A percentile compares a stretch with the other conserved stretches of the same genome.
Evolutionary conservation across 192 early-diverging fungal species (phyloP).

Genomic region (Rhizophlyctis rosea): DNA sequence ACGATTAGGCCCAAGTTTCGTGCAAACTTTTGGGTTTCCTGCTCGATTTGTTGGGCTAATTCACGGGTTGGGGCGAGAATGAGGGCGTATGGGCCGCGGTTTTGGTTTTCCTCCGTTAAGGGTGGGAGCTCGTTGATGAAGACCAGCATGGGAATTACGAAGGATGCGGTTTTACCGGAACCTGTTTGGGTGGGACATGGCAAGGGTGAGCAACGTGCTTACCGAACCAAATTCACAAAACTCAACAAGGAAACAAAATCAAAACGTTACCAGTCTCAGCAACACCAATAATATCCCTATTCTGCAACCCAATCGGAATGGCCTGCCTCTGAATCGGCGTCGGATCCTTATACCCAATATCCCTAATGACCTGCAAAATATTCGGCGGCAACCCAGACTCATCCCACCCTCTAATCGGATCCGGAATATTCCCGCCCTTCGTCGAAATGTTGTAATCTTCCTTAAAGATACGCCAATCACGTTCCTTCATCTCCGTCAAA

Average conservation of each 20-base stretch:
- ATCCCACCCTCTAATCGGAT: slow-evolving; percentile 83
- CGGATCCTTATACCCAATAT: slow-evolving; percentile 89
- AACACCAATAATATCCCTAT: slow-evolving; percentile 62
- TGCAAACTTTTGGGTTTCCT: slow-evolving; percentile 88
- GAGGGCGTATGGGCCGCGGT: slow-evolving; percentile 87
- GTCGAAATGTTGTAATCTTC: slow-evolving; percentile 96
- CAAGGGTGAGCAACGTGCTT: no score
- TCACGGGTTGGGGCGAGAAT: slow-evolving; percentile 97
- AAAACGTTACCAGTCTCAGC: slow-evolving; percentile 63
- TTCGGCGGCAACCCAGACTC: slow-evolving; percentile 71
- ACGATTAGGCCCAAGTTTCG: slow-evolving; percentile 79
- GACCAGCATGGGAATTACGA: slow-evolving; percentile 92
- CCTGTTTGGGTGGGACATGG: no score
- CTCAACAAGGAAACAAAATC: background rate
- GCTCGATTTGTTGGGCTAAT: slow-evolving; percentile 95
- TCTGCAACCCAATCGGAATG: slow-evolving; percentile 92
- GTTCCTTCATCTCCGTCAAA: slow-evolving; percentile 85
- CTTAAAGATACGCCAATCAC: slow-evolving; percentile 99
- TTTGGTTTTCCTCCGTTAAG: slow-evolving; percentile 73
- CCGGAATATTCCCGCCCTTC: slow-evolving; percentile 91
- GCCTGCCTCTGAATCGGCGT: slow-evolving; percentile 97
- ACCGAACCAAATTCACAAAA: background rate
- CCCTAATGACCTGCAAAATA: slow-evolving; percentile 73
- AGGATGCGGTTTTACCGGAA: slow-evolving; percentile 94
- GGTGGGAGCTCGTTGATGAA: slow-evolving; percentile 80